Percentiles rank a stretch among this genome's conserved stretches.
Conservation (phyloP, 2,329 filamentous ascomycete species). For the Pseudomassariella vexata region DNA sequence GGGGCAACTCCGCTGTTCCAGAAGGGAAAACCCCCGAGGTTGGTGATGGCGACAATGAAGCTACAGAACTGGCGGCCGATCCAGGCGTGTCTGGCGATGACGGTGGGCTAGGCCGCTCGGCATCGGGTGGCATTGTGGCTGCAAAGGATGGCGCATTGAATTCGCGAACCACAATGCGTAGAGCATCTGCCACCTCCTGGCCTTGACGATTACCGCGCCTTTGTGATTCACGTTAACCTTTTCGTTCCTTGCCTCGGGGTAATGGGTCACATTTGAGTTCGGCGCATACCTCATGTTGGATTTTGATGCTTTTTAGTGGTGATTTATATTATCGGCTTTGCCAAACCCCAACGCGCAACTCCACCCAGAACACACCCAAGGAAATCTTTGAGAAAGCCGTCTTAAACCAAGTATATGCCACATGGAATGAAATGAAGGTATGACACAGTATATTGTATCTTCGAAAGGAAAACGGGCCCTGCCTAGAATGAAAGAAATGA, state of each 20-base stretch:
- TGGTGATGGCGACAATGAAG: neutral
- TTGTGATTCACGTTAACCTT: conserved; percentile 1
- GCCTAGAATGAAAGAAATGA: conserved; percentile 3
- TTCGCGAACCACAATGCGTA: conserved; percentile 6
- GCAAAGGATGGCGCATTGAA: too few species aligned
- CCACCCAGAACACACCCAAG: neutral
- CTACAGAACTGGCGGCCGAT: neutral
- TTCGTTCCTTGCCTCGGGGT: neutral
- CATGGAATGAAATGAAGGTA: conserved; percentile 2
- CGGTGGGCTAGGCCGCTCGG: neutral
- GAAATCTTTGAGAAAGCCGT: neutral
- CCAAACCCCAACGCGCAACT: neutral
- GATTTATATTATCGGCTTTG: neutral
- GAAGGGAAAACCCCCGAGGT: neutral
- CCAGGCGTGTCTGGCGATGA: conserved; percentile 3
- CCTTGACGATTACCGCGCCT: conserved; percentile 8
- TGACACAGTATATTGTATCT: too few species aligned
- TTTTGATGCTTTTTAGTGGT: neutral
- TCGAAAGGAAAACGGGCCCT: conserved; percentile 2
- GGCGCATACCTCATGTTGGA: conserved; percentile 2
- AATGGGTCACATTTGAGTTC: neutral
- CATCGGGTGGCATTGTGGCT: neutral
- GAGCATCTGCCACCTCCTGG: conserved; percentile 4
- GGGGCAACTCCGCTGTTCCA: too few species aligned
- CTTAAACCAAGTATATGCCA: too few species aligned